These are phyloP conservation scores for Prosopis cineraria DNA, from an alignment of 306 rosid species.

Conservation along the genomic window DNA sequence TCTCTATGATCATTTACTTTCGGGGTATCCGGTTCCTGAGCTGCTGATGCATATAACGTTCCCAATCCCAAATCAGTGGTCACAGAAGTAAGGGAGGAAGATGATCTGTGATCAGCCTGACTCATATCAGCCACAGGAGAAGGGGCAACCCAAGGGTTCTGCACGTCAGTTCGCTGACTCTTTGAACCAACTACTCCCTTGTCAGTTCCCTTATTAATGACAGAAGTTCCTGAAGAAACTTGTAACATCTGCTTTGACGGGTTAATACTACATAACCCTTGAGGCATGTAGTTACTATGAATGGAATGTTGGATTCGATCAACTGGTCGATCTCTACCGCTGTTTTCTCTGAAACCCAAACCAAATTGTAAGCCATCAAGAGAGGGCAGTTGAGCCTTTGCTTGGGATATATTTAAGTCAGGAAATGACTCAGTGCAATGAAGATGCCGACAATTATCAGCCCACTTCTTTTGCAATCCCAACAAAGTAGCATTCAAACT, in stretches of 20 bases:
- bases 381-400: constrained; percentile 47
- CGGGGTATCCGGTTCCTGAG: constrained; percentile 51
- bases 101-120: constrained; percentile 38
- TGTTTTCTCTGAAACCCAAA: constrained; percentile 46
- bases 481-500: constrained; percentile 45
- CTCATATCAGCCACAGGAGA: constrained; percentile 31
- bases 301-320: constrained; percentile 43
- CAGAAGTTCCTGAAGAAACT: constrained; percentile 41
- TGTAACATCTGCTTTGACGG: constrained; percentile 44
- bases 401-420: constrained; percentile 47
- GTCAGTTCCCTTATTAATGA: constrained; percentile 32
- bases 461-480: constrained; percentile 81
- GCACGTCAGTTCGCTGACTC: constrained; percentile 37
- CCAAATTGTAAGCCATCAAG: constrained; percentile 49
- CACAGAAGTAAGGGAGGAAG: constrained; percentile 58
- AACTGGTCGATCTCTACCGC: constrained; percentile 43
- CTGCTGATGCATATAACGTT: constrained; percentile 56
- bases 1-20: constrained; percentile 46
- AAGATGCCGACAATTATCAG: constrained; percentile 56
- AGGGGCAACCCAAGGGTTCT: constrained; percentile 36
- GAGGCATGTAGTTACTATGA: constrained; percentile 37
- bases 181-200: constrained; percentile 36
- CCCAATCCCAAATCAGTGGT: constrained; percentile 97
- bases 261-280: constrained; percentile 39
- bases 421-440: constrained; percentile 54